Evolutionary conservation across 1,284 basidiomycete genomes (phyloP).

Genomic region (Puccinia coronata): DNA sequence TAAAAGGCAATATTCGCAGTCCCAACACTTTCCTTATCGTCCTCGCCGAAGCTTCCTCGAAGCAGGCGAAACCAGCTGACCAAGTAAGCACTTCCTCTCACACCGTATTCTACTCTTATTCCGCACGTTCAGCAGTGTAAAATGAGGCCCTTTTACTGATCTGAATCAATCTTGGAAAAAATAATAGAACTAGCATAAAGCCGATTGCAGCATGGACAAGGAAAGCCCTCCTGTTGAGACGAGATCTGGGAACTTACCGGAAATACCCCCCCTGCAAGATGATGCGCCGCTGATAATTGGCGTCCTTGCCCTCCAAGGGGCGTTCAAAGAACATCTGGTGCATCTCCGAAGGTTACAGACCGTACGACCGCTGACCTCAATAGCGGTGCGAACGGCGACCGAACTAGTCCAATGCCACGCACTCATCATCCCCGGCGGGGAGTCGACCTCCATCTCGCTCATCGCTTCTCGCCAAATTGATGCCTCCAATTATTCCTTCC

Average conservation of each 20-base stretch:
- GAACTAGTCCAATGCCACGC: constrained; percentile 78
- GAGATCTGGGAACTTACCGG: constrained; percentile 8
- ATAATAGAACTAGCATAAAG: background rate
- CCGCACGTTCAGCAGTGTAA: background rate
- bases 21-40: background rate
- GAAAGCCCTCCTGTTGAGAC: background rate
- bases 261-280: background rate
- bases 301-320: constrained; percentile 80
- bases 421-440: constrained; percentile 83
- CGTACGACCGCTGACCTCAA: constrained; percentile 56
- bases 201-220: background rate
- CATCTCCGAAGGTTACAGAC: constrained; percentile 67
- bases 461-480: constrained; percentile 70
- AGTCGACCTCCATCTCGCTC: constrained; percentile 90
- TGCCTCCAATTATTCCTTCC: constrained; percentile 63
- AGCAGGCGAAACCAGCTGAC: background rate
- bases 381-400: constrained; percentile 74
- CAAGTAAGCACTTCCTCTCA: background rate
- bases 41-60: background rate
- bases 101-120: background rate
- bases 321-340: constrained; percentile 82
- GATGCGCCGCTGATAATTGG: constrained; percentile 52
- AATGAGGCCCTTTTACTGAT: background rate
- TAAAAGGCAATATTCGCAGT: no score
- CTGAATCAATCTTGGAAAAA: background rate